Evolutionary conservation across 129 eudicot genomes (phyloP), one percentile per base, ranked within the genome.

Genomic region (Dittrichia graveolens): DNA sequence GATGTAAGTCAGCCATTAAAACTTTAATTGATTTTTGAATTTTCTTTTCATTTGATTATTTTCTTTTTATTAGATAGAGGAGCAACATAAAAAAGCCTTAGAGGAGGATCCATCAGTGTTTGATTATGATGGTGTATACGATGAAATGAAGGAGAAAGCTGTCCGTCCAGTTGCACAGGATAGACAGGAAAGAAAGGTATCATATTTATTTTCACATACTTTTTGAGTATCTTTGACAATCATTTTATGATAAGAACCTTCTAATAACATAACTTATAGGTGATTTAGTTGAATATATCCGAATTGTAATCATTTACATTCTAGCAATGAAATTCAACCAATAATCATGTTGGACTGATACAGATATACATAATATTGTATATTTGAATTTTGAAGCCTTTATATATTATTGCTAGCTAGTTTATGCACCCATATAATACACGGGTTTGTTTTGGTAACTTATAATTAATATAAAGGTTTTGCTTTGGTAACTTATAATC

Each of bases 81-180:
- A 94, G 80, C 96, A 87, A 84, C 95, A 94, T 76, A 90, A 90
- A 81, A 90, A 94, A 75, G 93, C 97, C 5, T 76, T 94, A 71
- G 96, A 86, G 75, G 98, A 94, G 85, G 98, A 94, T 82, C 97
- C 98, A 2, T 83, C 89, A 1, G 95, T 76, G 10, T 94, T 94
- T 31, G 97, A 90, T 57, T 94, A 94, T 57, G 98, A 94, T 79
- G 97, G 93, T 35, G 96, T 88, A 6, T 90, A 87, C 57, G 96
- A 94, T 61, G 84, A 90, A 37, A 94, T 94, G 98, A 90, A 90
- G 69, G 82, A 88, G 77, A 86, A 88, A 57, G 83, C 83, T 35
- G 89, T 76, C 55, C 90, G 82, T 50, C 95, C 95, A 37, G 54
- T 43, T 10, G 83, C 81, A 14, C 82, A 78, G 34, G 98, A 94